These are phyloP conservation scores for Cupressus sempervirens DNA, from an alignment of 75 land plant genomes.

Conservation along the genomic window DNA sequence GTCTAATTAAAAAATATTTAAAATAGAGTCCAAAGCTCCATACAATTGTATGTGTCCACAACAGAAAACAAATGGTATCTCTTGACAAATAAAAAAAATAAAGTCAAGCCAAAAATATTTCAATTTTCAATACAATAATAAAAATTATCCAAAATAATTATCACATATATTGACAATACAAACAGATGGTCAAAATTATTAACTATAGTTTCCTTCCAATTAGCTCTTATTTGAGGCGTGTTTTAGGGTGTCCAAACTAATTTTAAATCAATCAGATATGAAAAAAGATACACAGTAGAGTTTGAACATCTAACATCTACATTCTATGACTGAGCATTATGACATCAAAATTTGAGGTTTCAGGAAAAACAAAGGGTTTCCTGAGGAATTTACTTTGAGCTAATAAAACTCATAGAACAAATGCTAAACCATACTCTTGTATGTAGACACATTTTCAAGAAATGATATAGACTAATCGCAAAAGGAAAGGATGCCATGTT, in stretches of 20 bases:
- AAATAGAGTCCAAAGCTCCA: too few species aligned
- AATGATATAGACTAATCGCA: too few species aligned
- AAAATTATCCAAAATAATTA: background rate
- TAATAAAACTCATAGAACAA: too few species aligned
- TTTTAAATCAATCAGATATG: background rate
- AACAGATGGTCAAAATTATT: background rate
- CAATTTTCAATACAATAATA: background rate
- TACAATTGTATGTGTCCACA: too few species aligned
- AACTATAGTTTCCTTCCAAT: background rate
- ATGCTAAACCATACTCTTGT: too few species aligned
- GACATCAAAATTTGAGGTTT: too few species aligned
- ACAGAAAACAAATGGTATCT: background rate
- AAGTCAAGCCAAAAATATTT: background rate
- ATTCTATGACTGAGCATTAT: too few species aligned
- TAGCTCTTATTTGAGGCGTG: background rate
- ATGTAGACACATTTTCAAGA: too few species aligned
- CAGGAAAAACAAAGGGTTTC: too few species aligned
- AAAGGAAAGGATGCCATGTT: too few species aligned
- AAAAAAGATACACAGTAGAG: background rate
- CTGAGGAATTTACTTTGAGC: too few species aligned
- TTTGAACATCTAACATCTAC: background rate
- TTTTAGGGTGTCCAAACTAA: background rate
- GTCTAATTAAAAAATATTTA: too few species aligned
- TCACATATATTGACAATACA: background rate
- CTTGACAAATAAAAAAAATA: background rate